Percentiles rank a stretch among this genome's conserved stretches.
These are phyloP conservation scores for Arabidopsis thaliana DNA, from an alignment of 345 rosid genomes.

Conservation along the genomic window TAIR10.1 NC_003071.7:19025001-19025500, in stretches of 20 bases:
- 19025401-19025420: slow-evolving; percentile 54
- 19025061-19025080: slow-evolving; percentile 64
- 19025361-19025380: neutral
- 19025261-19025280: slow-evolving; percentile 1
- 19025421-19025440: slow-evolving; percentile 80
- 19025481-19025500: slow-evolving; percentile 75
- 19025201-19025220: neutral
- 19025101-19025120: slow-evolving; percentile 67
- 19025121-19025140: slow-evolving; percentile 44
- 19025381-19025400: neutral
- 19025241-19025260: slow-evolving; percentile 15
- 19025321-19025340: neutral
- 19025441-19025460: slow-evolving; percentile 64
- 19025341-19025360: neutral
- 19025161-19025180: slow-evolving; percentile 13
- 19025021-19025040: slow-evolving; percentile 62
- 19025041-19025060: slow-evolving; percentile 65
- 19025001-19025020: slow-evolving; percentile 86
- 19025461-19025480: slow-evolving; percentile 49
- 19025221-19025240: slow-evolving; percentile 17
- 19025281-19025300: slow-evolving; percentile 11
- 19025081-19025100: slow-evolving; percentile 57
- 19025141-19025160: slow-evolving; percentile 23
- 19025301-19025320: neutral
- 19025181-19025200: slow-evolving; percentile 8